A percentile compares a stretch with the other conserved stretches of the same genome.
phyloP scores from a whole-genome alignment of 1,139 yeast species.

The Torulaspora globosa region DNA sequence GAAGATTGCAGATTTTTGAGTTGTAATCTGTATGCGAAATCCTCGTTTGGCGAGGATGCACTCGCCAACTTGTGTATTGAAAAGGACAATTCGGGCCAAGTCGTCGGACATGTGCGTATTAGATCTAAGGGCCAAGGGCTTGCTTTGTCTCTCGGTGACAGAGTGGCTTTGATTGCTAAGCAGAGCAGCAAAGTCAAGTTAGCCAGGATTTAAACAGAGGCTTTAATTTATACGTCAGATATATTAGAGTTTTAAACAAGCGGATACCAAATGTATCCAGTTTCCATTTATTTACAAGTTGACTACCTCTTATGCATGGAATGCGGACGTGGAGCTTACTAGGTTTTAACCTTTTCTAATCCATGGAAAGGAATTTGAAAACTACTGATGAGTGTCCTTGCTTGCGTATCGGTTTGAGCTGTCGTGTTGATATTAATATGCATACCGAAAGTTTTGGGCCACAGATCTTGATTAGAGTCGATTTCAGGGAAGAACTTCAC shows the following conservation, averaged over 20 bases:
- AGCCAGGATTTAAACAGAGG: slow-evolving; percentile 24
- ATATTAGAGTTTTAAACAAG: not conserved
- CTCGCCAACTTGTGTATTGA: slow-evolving; percentile 94
- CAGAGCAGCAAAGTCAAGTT: slow-evolving; percentile 44
- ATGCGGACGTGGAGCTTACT: not conserved
- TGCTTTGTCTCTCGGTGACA: slow-evolving; percentile 91
- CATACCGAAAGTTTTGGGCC: slow-evolving; percentile 85
- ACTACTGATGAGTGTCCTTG: slow-evolving; percentile 79
- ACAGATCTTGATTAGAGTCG: slow-evolving; percentile 83
- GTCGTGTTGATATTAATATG: slow-evolving; percentile 81
- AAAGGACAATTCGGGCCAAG: slow-evolving; percentile 63
- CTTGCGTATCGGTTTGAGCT: slow-evolving; percentile 88
- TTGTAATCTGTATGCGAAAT: slow-evolving; percentile 88
- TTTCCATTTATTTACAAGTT: slow-evolving; percentile 14
- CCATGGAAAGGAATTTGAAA: slow-evolving; percentile 78
- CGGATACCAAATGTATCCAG: slow-evolving; percentile 1
- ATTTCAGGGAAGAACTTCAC: slow-evolving; percentile 87
- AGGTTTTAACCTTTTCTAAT: slow-evolving; percentile 39
- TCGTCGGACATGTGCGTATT: slow-evolving; percentile 92
- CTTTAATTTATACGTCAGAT: slow-evolving; percentile 3
- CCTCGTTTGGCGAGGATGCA: slow-evolving; percentile 97
- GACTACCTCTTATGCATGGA: slow-evolving; percentile 1
- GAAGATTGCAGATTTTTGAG: slow-evolving; percentile 86
- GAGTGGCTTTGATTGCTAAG: slow-evolving; percentile 74
- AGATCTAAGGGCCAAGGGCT: slow-evolving; percentile 98